Percentiles rank a stretch among this genome's conserved stretches.
Evolutionary conservation across 805 yeast genomes (phyloP).

Genomic region (Kodamaea kakaduensis): DNA sequence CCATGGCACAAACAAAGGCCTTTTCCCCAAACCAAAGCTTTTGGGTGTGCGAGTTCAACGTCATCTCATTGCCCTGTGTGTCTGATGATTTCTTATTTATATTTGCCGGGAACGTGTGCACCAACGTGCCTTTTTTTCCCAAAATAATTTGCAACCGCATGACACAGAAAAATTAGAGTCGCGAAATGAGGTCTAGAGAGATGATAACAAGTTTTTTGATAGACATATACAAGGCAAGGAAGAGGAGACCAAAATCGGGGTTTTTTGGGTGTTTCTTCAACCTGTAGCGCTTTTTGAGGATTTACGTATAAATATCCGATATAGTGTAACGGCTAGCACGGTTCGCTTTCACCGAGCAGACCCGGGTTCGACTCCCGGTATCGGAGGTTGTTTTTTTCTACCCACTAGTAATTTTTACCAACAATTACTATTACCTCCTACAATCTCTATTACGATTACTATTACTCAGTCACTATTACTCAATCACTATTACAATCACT

Average conservation of each 20-base stretch:
- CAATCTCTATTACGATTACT: too few relatives aligned
- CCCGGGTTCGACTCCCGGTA: slow-evolving; percentile 88
- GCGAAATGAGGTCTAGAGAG: too few relatives aligned
- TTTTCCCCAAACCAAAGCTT: slow-evolving; percentile 10
- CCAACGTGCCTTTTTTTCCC: slow-evolving; percentile 4
- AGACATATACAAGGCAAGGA: too few relatives aligned
- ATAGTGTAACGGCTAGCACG: slow-evolving; percentile 82
- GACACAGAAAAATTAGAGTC: too few relatives aligned
- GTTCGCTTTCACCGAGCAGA: slow-evolving; percentile 82
- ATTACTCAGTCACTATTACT: too few relatives aligned
- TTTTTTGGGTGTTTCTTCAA: too few relatives aligned
- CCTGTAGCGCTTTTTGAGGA: too few relatives aligned
- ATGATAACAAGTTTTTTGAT: too few relatives aligned
- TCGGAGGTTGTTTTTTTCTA: slow-evolving; percentile 44
- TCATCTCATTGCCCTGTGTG: too few relatives aligned
- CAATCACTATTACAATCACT: too few relatives aligned
- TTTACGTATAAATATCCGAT: slow-evolving; percentile 54
- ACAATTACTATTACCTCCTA: not conserved
- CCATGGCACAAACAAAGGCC: slow-evolving; percentile 9
- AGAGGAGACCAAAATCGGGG: too few relatives aligned
- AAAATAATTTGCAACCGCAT: too few relatives aligned
- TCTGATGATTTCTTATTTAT: slow-evolving; percentile 2
- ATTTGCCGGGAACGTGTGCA: slow-evolving; percentile 6
- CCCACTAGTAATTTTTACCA: not conserved
- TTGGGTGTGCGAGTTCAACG: slow-evolving; percentile 4